Percentiles rank a stretch among this genome's conserved stretches.
Conservation (phyloP, 495 filamentous ascomycete species). For the Aspergillus ellipticus region DNA sequence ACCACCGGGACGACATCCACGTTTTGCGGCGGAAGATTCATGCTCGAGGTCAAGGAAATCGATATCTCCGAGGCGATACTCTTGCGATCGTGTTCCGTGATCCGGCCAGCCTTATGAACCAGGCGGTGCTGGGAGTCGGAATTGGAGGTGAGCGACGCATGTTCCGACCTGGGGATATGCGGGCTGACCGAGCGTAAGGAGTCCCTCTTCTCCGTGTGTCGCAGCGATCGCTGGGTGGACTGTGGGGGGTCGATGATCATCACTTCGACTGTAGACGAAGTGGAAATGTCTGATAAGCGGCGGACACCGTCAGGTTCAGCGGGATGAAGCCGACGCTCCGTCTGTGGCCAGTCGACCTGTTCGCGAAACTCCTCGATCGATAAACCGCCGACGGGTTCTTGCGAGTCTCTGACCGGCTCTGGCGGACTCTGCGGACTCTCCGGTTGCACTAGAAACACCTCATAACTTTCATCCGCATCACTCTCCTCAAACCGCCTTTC, state of each 20-base stretch:
- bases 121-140: conserved; percentile 44
- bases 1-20: conserved; percentile 65
- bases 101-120: conserved; percentile 43
- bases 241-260: conserved; percentile 63
- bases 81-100: conserved; percentile 47
- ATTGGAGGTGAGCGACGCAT: conserved; percentile 40
- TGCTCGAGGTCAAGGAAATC: conserved; percentile 45
- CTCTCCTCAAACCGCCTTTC: conserved; percentile 9
- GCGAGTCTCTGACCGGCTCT: conserved; percentile 16
- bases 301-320: conserved; percentile 36
- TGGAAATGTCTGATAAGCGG: conserved; percentile 60
- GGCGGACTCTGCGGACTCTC: conserved; percentile 36
- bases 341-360: conserved; percentile 42
- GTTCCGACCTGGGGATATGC: conserved; percentile 38
- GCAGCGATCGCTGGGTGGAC: conserved; percentile 48
- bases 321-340: conserved; percentile 18
- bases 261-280: conserved; percentile 67
- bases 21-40: conserved; percentile 44
- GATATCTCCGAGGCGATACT: conserved; percentile 60
- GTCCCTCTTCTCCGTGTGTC: conserved; percentile 67
- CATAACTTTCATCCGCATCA: conserved; percentile 19
- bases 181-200: conserved; percentile 53
- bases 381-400: conserved; percentile 17
- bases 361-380: conserved; percentile 40
- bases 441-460: conserved; percentile 28